Conservation (phyloP, 108 stramenopile genomes). For the Schizochytrium sp. region DNA sequence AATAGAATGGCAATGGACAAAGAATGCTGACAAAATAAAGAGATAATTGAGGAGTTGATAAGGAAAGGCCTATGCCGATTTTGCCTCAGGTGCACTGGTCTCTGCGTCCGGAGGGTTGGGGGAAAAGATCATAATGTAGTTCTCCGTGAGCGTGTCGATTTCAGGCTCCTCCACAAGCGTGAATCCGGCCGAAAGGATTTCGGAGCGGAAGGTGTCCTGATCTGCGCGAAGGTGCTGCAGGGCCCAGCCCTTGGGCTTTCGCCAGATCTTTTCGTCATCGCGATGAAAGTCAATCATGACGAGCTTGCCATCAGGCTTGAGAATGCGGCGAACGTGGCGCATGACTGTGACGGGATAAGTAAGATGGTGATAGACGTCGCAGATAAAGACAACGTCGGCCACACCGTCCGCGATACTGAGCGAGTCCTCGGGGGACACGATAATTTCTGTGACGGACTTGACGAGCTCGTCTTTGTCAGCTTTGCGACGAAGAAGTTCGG, state of each 20-base stretch:
- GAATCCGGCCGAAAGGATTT: background rate
- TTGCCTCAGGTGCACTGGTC: background rate
- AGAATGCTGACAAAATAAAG: no score
- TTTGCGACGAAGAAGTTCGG: background rate
- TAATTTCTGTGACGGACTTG: background rate
- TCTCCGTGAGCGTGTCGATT: background rate
- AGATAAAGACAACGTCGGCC: background rate
- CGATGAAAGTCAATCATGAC: constrained; percentile 19
- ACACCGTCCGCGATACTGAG: background rate
- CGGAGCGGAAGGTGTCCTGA: constrained; percentile 12
- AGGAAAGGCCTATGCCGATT: background rate
- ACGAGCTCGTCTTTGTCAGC: background rate
- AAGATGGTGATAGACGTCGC: constrained; percentile 25
- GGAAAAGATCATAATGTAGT: constrained; percentile 15
- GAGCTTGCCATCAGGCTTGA: background rate
- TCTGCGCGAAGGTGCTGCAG: background rate
- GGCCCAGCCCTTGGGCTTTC: background rate
- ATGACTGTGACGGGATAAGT: constrained; percentile 3
- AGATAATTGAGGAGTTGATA: background rate
- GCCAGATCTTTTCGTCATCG: background rate
- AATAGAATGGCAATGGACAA: background rate
- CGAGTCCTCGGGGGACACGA: background rate
- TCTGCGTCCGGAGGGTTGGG: background rate
- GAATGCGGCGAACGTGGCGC: background rate
- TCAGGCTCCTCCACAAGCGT: background rate